Conservation (phyloP, 176 grass and related monocot species). For the Aegilops bicornis region DNA sequence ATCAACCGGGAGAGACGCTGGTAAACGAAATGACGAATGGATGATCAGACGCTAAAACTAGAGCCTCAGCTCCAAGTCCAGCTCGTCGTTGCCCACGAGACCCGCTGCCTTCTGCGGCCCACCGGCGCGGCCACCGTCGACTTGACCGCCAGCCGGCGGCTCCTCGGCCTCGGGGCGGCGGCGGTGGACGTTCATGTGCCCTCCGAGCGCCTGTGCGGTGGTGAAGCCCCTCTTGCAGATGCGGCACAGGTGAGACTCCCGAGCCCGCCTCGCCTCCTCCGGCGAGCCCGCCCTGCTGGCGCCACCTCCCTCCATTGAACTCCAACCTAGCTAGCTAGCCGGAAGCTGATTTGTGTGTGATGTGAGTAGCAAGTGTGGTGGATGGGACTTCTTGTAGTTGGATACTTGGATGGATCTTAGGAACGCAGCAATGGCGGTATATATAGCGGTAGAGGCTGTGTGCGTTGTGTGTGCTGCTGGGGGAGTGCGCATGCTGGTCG, state of each 20-base stretch:
- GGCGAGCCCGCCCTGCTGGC: conserved; percentile 20
- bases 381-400: not conserved
- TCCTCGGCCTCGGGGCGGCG: not conserved
- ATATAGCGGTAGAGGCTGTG: conserved; percentile 19
- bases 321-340: too few species aligned
- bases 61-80: conserved; percentile 50
- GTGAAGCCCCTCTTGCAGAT: conserved; percentile 74
- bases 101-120: not conserved
- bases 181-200: conserved; percentile 85
- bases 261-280: conserved; percentile 27
- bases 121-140: not conserved
- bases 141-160: not conserved
- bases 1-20: too few species aligned
- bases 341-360: not conserved
- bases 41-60: not conserved
- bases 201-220: conserved; percentile 70
- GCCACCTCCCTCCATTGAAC: conserved; percentile 34
- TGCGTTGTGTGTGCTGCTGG: not conserved
- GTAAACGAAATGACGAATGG: too few species aligned
- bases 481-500: not conserved
- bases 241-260: conserved; percentile 49
- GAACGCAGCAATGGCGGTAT: not conserved
- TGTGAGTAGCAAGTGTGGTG: not conserved
- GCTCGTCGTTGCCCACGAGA: not conserved
- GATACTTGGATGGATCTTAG: conserved; percentile 24